Conservation (phyloP, 768 basidiomycete species). For the Multifurca ochricompacta region DNA sequence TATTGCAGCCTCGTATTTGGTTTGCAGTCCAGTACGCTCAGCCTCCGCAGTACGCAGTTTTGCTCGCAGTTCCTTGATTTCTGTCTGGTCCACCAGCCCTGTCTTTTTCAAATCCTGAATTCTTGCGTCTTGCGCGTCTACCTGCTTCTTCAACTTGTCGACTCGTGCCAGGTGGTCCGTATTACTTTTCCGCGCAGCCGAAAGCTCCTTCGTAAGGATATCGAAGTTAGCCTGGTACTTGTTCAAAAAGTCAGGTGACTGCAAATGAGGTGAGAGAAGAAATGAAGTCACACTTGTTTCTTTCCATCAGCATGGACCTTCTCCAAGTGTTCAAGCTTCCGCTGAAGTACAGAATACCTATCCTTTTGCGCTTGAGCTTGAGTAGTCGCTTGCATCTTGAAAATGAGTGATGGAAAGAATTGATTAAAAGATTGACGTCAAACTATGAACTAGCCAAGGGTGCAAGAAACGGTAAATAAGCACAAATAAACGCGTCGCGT, state of each 20-base stretch:
- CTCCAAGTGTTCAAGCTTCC: conserved; percentile 59
- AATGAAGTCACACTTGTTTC: conserved; percentile 42
- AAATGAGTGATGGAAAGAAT: neutral
- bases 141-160: conserved; percentile 60
- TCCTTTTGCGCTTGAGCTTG: conserved; percentile 30
- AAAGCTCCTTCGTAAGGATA: conserved; percentile 48
- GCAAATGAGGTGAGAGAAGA: neutral
- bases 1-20: conserved; percentile 43
- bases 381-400: conserved; percentile 3
- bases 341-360: conserved; percentile 47
- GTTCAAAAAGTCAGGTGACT: conserved; percentile 10
- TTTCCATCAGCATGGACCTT: conserved; percentile 56
- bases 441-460: neutral
- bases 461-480: neutral
- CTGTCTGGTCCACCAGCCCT: conserved; percentile 42
- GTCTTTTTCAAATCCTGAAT: conserved; percentile 55
- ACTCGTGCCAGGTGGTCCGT: conserved; percentile 44
- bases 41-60: conserved; percentile 53
- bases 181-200: conserved; percentile 38
- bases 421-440: neutral
- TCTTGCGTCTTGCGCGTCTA: conserved; percentile 46
- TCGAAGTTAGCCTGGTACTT: conserved; percentile 63
- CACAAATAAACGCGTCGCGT: conserved; percentile 17
- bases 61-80: conserved; percentile 53
- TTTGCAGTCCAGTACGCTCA: conserved; percentile 42